These are phyloP conservation scores for Blastomyces silverae DNA, from an alignment of 2,329 filamentous ascomycete species.

Conservation along the genomic window DNA sequence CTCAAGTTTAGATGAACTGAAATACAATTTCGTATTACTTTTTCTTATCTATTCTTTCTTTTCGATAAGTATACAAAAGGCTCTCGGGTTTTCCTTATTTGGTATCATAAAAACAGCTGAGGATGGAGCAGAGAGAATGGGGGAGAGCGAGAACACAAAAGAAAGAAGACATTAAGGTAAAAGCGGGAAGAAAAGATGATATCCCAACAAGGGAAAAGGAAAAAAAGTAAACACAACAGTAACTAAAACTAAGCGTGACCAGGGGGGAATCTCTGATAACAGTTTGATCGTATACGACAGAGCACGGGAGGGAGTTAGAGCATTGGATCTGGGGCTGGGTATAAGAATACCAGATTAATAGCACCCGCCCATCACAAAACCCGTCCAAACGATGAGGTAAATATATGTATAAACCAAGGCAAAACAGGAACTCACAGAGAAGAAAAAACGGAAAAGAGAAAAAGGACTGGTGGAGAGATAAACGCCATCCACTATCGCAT, in stretches of 20 bases:
- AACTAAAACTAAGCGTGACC: not conserved
- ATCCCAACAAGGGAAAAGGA: not conserved
- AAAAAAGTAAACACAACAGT: not conserved
- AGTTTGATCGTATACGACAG: not conserved
- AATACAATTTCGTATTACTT: not conserved
- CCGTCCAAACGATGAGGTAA: not conserved
- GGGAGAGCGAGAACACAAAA: too few species aligned
- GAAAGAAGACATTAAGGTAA: not conserved
- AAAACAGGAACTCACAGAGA: not conserved
- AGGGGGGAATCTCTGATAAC: not conserved
- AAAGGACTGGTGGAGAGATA: not conserved
- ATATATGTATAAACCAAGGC: not conserved
- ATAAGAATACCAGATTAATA: not conserved
- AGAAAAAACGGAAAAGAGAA: not conserved
- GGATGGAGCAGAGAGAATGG: not conserved
- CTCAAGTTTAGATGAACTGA: not conserved
- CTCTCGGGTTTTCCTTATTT: not conserved
- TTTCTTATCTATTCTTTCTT: not conserved
- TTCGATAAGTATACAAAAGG: slow-evolving; percentile 3
- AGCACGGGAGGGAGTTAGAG: not conserved
- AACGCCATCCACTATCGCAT: not conserved
- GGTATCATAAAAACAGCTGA: slow-evolving; percentile 2
- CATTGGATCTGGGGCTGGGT: not conserved
- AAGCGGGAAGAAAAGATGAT: too few species aligned
- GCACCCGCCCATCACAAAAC: too few species aligned